phyloP scores from a whole-genome alignment of 1,284 basidiomycete genomes.

The Lignosus rhinocerotis region DNA sequence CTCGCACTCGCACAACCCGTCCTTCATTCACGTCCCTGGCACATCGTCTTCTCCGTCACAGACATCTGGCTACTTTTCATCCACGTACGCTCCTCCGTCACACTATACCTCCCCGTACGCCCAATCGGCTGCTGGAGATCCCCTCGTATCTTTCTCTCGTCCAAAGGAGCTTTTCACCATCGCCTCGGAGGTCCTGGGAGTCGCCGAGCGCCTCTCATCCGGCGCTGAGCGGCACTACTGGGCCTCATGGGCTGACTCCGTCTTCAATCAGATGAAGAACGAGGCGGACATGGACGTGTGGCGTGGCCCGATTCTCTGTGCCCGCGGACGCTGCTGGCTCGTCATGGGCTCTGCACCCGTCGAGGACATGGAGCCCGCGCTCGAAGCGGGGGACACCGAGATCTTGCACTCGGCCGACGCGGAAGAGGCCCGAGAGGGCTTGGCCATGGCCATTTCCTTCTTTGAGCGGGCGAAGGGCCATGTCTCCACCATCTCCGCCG shows the following conservation, averaged over 20 bases:
- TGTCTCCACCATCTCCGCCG: constrained; percentile 21
- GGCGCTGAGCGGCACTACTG: constrained; percentile 50
- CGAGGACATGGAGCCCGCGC: constrained; percentile 50
- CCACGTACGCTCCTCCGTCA: constrained; percentile 7
- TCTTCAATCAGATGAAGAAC: constrained; percentile 63
- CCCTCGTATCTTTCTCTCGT: constrained; percentile 45
- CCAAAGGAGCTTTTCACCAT: constrained; percentile 61
- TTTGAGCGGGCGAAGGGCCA: constrained; percentile 51
- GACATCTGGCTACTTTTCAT: constrained; percentile 15
- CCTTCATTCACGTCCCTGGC: constrained; percentile 18
- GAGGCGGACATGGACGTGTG: constrained; percentile 50
- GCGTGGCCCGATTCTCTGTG: constrained; percentile 45
- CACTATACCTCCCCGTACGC: constrained; percentile 16
- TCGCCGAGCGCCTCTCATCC: constrained; percentile 52
- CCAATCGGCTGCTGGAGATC: background rate
- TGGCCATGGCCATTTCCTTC: constrained; percentile 48
- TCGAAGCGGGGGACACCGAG: constrained; percentile 43
- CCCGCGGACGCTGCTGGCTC: constrained; percentile 56
- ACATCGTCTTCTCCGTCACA: constrained; percentile 11
- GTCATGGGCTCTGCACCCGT: constrained; percentile 52
- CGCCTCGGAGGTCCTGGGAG: constrained; percentile 57
- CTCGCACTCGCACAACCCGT: constrained; percentile 28
- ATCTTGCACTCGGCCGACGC: constrained; percentile 47
- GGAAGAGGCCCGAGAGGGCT: constrained; percentile 49
- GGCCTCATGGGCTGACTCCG: constrained; percentile 59